phyloP scores from a whole-genome alignment of 352 stramenopile species.

The Saprolegnia diclina region DNA sequence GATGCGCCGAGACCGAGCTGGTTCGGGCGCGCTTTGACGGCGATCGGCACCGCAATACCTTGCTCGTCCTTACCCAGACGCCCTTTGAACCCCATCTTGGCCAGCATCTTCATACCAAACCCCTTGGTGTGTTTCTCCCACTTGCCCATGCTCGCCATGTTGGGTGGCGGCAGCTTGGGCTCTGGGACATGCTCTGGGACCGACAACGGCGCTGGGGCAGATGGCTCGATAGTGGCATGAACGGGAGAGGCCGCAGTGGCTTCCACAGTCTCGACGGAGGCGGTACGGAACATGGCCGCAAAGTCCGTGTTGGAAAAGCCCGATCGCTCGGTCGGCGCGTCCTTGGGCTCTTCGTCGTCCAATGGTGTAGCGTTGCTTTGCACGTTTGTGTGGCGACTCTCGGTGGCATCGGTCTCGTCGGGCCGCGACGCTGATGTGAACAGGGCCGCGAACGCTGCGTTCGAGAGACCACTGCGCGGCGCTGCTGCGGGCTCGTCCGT shows the following conservation, averaged over 20 bases:
- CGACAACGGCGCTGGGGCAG: not conserved
- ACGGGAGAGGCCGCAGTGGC: not conserved
- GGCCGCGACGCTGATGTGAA: not conserved
- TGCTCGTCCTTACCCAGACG: conserved; percentile 90
- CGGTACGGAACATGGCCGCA: conserved; percentile 16
- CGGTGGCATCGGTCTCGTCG: not conserved
- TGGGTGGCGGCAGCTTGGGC: not conserved
- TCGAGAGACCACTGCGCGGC: not conserved
- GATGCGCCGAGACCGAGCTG: conserved; percentile 92
- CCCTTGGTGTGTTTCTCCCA: conserved; percentile 97
- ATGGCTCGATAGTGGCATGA: too few species aligned
- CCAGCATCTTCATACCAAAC: conserved; percentile 93
- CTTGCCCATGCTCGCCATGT: conserved; percentile 28
- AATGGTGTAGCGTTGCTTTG: not conserved
- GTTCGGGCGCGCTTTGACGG: conserved; percentile 89
- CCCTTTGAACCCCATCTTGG: conserved; percentile 95
- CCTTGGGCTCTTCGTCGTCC: not conserved
- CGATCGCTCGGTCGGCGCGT: not conserved
- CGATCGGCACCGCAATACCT: conserved; percentile 88
- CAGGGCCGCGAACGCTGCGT: not conserved
- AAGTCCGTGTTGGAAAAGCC: conserved; percentile 27
- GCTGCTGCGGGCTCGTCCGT: not conserved
- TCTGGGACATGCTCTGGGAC: not conserved
- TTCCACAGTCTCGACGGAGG: not conserved
- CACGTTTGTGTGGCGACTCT: not conserved